These are phyloP conservation scores for Citrus glauca DNA, from an alignment of 345 rosid genomes.

Conservation along the genomic window DNA sequence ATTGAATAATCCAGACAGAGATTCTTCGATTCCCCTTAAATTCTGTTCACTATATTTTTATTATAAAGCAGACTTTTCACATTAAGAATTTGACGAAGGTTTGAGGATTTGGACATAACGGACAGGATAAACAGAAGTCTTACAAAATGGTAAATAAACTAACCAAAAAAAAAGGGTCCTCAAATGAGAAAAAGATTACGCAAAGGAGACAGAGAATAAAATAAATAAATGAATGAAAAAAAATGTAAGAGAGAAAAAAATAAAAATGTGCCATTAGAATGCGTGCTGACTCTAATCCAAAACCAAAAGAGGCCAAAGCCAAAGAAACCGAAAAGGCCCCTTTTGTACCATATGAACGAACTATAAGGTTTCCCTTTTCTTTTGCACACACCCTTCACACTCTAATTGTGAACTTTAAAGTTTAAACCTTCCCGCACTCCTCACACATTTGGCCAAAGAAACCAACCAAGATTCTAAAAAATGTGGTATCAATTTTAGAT, in stretches of 20 bases:
- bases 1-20: background rate
- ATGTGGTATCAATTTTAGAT: background rate
- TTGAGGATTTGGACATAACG: background rate
- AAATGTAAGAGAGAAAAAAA: background rate
- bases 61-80: background rate
- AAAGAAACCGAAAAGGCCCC: background rate
- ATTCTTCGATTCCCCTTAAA: background rate
- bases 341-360: constrained; percentile 10
- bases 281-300: background rate
- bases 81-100: background rate
- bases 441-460: background rate
- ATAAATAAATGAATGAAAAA: too few relatives aligned
- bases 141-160: too few relatives aligned
- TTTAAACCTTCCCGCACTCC: background rate
- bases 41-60: background rate
- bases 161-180: background rate
- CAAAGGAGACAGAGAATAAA: background rate
- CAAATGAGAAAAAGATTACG: background rate
- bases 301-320: too few relatives aligned
- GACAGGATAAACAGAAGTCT: background rate
- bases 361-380: background rate
- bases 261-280: background rate
- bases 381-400: background rate
- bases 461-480: background rate
- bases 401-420: background rate